Conservation (phyloP, 345 rosid genomes). For the Crucihimalaya himalaica region DNA sequence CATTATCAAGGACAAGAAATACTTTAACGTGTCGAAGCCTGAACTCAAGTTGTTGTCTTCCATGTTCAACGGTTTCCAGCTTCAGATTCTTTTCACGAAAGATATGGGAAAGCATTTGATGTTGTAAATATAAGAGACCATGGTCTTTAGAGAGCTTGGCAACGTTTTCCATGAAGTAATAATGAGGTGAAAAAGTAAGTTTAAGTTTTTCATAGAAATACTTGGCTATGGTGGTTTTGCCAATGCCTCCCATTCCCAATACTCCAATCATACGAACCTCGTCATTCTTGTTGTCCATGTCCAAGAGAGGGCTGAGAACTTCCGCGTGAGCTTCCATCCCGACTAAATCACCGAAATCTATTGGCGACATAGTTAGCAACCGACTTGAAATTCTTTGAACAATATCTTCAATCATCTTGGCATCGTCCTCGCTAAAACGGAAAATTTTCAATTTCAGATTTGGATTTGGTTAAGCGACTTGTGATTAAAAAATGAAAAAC, state of each 20-base stretch:
- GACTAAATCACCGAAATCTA: neutral
- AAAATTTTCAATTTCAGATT: neutral
- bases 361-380: neutral
- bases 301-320: slow-evolving; percentile 12
- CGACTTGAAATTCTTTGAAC: neutral
- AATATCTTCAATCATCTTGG: neutral
- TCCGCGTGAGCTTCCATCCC: slow-evolving; percentile 19
- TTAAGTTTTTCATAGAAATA: neutral
- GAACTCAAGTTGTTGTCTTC: no score
- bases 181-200: neutral
- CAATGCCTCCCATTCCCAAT: slow-evolving; percentile 32
- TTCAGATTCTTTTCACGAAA: neutral
- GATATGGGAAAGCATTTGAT: neutral
- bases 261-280: slow-evolving; percentile 18
- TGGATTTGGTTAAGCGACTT: no score
- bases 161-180: neutral
- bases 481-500: neutral
- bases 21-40: slow-evolving; percentile 4
- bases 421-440: neutral
- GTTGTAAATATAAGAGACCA: neutral
- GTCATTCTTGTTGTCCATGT: neutral
- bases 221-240: slow-evolving; percentile 29
- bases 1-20: slow-evolving; percentile 24
- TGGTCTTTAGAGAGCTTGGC: no score
- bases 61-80: neutral